Evolutionary conservation across 2,329 filamentous ascomycete species (phyloP), one percentile per base, ranked within the genome.

Genomic region (Fusarium chaquense): DNA sequence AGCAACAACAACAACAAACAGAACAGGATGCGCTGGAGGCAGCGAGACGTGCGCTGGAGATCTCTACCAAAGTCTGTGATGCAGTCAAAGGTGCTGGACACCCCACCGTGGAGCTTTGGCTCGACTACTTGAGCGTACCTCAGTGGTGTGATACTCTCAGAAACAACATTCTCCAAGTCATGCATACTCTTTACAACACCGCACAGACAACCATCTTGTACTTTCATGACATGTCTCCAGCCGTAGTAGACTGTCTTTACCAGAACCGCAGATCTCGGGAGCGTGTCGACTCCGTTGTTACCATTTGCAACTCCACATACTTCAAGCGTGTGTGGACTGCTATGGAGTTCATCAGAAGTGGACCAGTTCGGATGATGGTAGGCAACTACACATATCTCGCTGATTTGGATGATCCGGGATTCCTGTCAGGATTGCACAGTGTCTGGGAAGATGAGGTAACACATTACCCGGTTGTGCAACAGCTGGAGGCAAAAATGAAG

Each of bases 261-360:
- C 16, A 33, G 0, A 22, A 55, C 2, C n/a, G 2, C 4, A 16
- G 24, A 2, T 30, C 55, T 30, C 5, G 3, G 5, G 49, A 55
- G 3, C n/a, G 55, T 0, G 22, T 58, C n/a, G 12, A 22, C 1
- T 9, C 56, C 6, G 20, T 45, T 2, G 13, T 56, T 4, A 13
- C 2, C 1, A n/a, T 56, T 26, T 58, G 56, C 38, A 58, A 58
- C 38, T 26, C 32, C 11, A 55, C 20, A 5, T 58, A 38, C 7
- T 58, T 56, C 50, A 30, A 24, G 1, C 56, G 56, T 1, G 6
- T 58, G n/a, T 58, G 56, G 56, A 56, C 56, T 0, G 32, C 49
- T 1, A 45, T 58, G 56, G 40, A 56, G 32, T 30, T 58, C 15
- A 58, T 58, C 50, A 58, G 50, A 38, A 58, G 56, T 2, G 32